Percentiles rank a stretch among this genome's conserved stretches.
These are phyloP conservation scores for Taxawa tesnikishii DNA, from an alignment of 2,329 filamentous ascomycete species.

Conservation along the genomic window DNA sequence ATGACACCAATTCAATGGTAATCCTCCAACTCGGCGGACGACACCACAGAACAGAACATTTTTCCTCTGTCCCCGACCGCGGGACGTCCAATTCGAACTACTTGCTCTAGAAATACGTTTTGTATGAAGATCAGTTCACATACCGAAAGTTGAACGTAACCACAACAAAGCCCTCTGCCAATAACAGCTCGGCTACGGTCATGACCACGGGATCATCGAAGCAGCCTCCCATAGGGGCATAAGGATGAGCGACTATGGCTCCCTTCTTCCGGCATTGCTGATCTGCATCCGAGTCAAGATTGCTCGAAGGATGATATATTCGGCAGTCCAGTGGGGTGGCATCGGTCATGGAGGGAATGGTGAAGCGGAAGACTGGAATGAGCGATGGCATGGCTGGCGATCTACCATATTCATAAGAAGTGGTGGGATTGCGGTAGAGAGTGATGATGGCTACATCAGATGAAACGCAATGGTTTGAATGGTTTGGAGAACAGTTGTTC, in stretches of 20 bases:
- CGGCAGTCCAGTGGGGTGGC: conserved; percentile 65
- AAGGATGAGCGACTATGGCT: conserved; percentile 76
- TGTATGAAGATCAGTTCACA: too few species aligned
- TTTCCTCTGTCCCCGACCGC: too few species aligned
- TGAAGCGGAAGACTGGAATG: conserved; percentile 35
- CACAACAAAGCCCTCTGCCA: conserved; percentile 62
- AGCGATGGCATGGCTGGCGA: neutral
- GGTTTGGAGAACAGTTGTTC: too few species aligned
- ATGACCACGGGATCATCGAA: conserved; percentile 73
- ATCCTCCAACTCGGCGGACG: too few species aligned
- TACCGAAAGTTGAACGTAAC: conserved; percentile 89
- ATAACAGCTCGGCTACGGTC: conserved; percentile 48
- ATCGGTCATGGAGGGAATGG: conserved; percentile 76
- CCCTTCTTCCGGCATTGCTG: conserved; percentile 26
- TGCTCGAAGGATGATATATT: conserved; percentile 49
- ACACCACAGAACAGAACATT: too few species aligned
- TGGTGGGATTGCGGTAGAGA: too few species aligned
- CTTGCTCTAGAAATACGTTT: too few species aligned
- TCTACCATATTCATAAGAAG: too few species aligned
- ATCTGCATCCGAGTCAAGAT: neutral
- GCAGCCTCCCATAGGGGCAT: conserved; percentile 73
- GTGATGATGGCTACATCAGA: too few species aligned
- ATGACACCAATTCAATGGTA: too few species aligned
- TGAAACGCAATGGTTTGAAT: too few species aligned
- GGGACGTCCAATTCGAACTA: too few species aligned